Base-by-base conservation (phyloP, 2,329 filamentous ascomycete genomes). In the Colletotrichum tropicicola region DNA sequence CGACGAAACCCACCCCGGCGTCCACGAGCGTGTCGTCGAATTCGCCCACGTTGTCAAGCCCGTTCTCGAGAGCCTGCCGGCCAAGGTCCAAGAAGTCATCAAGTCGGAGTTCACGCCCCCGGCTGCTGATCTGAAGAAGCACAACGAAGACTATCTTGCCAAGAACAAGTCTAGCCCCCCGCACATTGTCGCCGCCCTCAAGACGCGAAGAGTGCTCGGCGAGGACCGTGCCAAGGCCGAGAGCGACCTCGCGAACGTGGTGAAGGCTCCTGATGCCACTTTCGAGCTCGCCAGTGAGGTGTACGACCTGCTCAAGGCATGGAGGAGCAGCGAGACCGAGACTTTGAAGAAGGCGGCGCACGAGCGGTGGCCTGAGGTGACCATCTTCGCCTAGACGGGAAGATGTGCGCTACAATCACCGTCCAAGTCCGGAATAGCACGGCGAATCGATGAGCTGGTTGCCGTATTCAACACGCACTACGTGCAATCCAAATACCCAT, bases 1-100 rank as follows among this genome's bases (percentile, higher is more conserved):
- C 32, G 90, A 96, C 67, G 77, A 89, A 3, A 83, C 88, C 47
- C 85, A 94, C 72, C 86, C 92, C 10, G 88, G 85, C 68, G 85
- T 95, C n/a, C 90, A 94, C 73, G 88, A 93, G 72, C 92, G 96
- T 75, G 83, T 86, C 28, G 81, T 91, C 44, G 86, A 88, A 61
- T 91, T 98, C 80, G 89, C 88, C 68, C 84, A 89, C 70, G 82
- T 86, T 32, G 77, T 92, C 52, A 84, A 85, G 68, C 78, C 80
- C 5, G 84, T 87, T 44, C 76, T 84, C 17, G 85, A 84, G 49
- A 85, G 89, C n/a, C 81, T 94, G 19, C 80, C 89, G 1, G 77
- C 87, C 21, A 87, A 92, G 77, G 86, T 91, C 19, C 82, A 86
- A 52, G 87, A 93, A 69, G 87, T 93, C 48, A 80, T 97, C 69